phyloP scores from a whole-genome alignment of 1,139 yeast species.

The Sugiyamaella pinicola region DNA sequence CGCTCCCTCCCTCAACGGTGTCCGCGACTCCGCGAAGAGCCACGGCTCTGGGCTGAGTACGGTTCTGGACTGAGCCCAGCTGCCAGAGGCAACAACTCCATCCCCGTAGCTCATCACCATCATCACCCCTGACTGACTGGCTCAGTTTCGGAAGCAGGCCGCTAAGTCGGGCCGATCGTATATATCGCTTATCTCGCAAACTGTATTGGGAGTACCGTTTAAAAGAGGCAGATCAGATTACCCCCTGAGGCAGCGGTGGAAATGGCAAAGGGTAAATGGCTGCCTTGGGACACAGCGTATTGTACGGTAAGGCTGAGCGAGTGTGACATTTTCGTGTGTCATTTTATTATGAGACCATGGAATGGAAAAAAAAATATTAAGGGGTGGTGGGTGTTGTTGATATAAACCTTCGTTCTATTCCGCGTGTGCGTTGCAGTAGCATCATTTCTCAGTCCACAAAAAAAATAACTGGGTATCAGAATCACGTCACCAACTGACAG shows the following conservation, averaged over 20 bases:
- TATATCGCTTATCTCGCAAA: constrained; percentile 12
- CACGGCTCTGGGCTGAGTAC: too few relatives aligned
- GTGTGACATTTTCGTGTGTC: not conserved
- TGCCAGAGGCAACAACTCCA: too few relatives aligned
- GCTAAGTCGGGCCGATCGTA: constrained; percentile 3
- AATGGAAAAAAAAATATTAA: not conserved
- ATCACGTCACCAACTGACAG: not conserved
- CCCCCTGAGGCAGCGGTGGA: not conserved
- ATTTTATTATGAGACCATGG: not conserved
- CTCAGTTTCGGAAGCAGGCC: not conserved
- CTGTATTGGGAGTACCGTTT: not conserved
- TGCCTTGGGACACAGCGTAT: not conserved
- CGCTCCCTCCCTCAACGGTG: too few relatives aligned
- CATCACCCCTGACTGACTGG: not conserved
- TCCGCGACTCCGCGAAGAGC: too few relatives aligned
- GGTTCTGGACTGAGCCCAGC: too few relatives aligned
- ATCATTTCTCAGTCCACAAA: not conserved
- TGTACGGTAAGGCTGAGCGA: not conserved
- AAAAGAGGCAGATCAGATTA: not conserved
- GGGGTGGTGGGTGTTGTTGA: too few relatives aligned
- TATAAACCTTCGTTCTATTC: too few relatives aligned
- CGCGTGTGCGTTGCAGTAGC: not conserved
- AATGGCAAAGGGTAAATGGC: not conserved
- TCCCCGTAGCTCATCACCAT: too few relatives aligned
- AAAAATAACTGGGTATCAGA: too few relatives aligned